Evolutionary conservation across 768 basidiomycete genomes (phyloP), one percentile per base, ranked within the genome.

Genomic region (Podaxis sp.): DNA sequence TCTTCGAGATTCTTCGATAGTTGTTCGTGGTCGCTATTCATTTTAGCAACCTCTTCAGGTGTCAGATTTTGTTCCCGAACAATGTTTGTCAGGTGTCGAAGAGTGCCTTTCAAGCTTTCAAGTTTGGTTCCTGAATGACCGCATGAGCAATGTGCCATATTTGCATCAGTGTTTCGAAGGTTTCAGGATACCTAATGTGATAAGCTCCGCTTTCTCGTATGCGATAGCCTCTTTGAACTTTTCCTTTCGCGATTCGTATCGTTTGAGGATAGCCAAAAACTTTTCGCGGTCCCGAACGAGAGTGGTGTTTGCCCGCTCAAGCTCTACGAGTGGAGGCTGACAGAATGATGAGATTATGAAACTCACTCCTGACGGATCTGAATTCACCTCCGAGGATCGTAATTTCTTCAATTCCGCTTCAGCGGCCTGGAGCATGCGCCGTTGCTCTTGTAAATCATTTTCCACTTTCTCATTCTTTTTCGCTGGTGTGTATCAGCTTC

Each of bases 11-110:
- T 90, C 55, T 86, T 83, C 3, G 84, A 78, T 38, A 96, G 80
- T 27, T 80, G 85, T 67, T 95, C 92, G 61, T 94, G 90, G 66
- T 98, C 95, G 4, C 86, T 86, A 68, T 90, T 95, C 93, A 99
- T 96, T 40, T 87, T 87, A 58, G 85, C 76, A 46, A 97, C 94
- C 74, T 99, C 96, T 73, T 96, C 93, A 0, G 91, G 90, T 1
- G 91, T 85, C 49, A 99, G 82, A 69, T 97, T 96, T 73, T 99
- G 97, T 36, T 79, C 85, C 68, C 88, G 88, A 29, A 98, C 92
- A 2, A 88, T 82, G 0, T 82, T 80, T 8, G 78, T 75, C 25
- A 95, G 79, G 59, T 80, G 82, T 25, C 79, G 79, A 65, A 90
- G 84, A 67, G 95, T 91, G 27, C 74, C 72, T 65, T 83, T 84